Evolutionary conservation across 75 land plant genomes (phyloP).

Genomic region (Cunninghamia lanceolata): DNA sequence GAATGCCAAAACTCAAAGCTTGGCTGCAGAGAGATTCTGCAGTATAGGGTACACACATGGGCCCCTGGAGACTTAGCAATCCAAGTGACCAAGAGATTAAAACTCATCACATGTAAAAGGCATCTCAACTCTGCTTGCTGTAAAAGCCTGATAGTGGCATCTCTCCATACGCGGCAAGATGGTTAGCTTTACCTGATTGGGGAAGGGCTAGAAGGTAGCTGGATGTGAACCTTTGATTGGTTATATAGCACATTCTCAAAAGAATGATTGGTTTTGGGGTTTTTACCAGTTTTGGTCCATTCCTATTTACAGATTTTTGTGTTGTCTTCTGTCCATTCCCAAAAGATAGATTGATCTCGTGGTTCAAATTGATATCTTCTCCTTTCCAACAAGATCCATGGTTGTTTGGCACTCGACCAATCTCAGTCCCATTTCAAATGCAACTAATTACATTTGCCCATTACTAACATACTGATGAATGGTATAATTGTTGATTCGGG

Average conservation of each 20-base stretch:
- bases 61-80: not conserved
- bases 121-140: not conserved
- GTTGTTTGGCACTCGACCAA: not conserved
- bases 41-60: not conserved
- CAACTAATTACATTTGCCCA: not conserved
- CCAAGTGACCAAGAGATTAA: not conserved
- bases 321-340: not conserved
- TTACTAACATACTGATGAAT: not conserved
- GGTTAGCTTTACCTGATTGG: not conserved
- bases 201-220: no score
- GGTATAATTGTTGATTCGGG: not conserved
- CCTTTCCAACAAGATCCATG: not conserved
- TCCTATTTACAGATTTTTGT: not conserved
- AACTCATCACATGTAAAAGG: not conserved
- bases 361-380: not conserved
- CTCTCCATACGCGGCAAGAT: not conserved
- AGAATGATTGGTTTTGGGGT: not conserved
- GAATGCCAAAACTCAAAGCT: not conserved
- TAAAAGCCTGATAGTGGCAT: not conserved
- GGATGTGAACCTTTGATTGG: not conserved
- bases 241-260: not conserved
- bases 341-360: not conserved
- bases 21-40: not conserved
- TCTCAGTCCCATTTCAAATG: not conserved
- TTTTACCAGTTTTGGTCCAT: not conserved